These are phyloP conservation scores for Lachnellula cervina DNA, from an alignment of 2,329 filamentous ascomycete species.

Conservation along the genomic window DNA sequence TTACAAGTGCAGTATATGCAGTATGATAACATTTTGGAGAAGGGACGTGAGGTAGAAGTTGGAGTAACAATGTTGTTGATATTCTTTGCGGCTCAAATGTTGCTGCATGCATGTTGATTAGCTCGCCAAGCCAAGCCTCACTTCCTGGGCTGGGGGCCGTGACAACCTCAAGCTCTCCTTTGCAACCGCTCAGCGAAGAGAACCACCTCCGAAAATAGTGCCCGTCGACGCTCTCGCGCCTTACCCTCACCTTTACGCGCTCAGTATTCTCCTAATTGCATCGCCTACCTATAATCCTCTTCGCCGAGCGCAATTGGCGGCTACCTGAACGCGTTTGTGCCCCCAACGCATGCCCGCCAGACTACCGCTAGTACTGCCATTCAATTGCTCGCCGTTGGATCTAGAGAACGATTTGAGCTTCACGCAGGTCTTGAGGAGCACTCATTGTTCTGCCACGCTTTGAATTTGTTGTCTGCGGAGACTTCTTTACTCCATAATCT, in stretches of 20 bases:
- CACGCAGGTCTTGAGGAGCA: background rate
- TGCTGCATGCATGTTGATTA: background rate
- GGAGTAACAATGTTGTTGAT: too few species aligned
- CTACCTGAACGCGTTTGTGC: background rate
- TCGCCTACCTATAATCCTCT: background rate
- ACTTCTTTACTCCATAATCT: too few species aligned
- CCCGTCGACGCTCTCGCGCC: background rate
- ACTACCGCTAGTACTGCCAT: background rate
- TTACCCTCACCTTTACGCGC: background rate
- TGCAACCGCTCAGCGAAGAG: background rate
- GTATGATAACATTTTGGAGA: too few species aligned
- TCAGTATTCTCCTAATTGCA: background rate
- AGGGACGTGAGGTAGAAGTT: too few species aligned
- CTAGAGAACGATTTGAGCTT: slow-evolving; percentile 7
- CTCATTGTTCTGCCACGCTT: too few species aligned
- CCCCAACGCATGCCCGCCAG: background rate
- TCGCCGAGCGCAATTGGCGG: background rate
- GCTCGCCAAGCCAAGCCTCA: background rate
- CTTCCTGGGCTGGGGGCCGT: background rate
- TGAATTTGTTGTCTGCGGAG: too few species aligned
- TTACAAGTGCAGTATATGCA: too few species aligned
- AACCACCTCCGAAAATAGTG: background rate
- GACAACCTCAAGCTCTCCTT: background rate
- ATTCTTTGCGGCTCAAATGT: too few species aligned
- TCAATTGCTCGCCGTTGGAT: slow-evolving; percentile 6